A percentile compares a stretch with the other conserved stretches of the same genome.
These are phyloP conservation scores for Arthrobotrys sphaeroides DNA, from an alignment of 2,329 filamentous ascomycete genomes.

Conservation along the genomic window DNA sequence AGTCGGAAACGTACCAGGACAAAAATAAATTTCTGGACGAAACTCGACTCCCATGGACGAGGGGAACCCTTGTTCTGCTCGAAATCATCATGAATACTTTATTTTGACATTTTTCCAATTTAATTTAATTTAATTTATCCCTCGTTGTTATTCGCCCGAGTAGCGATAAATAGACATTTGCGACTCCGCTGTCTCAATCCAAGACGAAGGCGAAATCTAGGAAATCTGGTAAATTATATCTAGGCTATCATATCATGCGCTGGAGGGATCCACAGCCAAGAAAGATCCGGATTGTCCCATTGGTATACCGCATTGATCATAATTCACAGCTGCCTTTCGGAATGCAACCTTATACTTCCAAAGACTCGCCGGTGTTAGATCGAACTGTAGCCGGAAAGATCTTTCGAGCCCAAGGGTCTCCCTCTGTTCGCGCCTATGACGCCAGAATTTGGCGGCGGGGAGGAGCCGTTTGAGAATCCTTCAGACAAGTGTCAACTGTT, in stretches of 20 bases:
- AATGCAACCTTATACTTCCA: no score
- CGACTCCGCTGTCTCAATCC: constrained; percentile 21
- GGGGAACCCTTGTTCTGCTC: background rate
- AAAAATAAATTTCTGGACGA: constrained; percentile 20
- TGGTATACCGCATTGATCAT: no score
- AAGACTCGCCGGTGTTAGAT: background rate
- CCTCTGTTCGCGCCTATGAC: constrained; percentile 3
- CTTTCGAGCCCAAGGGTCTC: no score
- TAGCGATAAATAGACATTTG: background rate
- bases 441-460: background rate
- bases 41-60: no score
- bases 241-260: constrained; percentile 16
- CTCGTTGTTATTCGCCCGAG: constrained; percentile 7
- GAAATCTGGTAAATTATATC: constrained; percentile 19
- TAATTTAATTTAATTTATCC: background rate
- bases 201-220: constrained; percentile 1
- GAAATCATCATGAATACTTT: no score
- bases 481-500: constrained; percentile 22
- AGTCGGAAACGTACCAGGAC: background rate
- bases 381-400: no score
- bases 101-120: background rate
- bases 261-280: background rate
- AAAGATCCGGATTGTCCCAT: background rate
- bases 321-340: no score
- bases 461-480: constrained; percentile 8